These are phyloP conservation scores for Entamoeba moshkovskii DNA, from an alignment of 208 protist genomes.

Conservation along the genomic window DNA sequence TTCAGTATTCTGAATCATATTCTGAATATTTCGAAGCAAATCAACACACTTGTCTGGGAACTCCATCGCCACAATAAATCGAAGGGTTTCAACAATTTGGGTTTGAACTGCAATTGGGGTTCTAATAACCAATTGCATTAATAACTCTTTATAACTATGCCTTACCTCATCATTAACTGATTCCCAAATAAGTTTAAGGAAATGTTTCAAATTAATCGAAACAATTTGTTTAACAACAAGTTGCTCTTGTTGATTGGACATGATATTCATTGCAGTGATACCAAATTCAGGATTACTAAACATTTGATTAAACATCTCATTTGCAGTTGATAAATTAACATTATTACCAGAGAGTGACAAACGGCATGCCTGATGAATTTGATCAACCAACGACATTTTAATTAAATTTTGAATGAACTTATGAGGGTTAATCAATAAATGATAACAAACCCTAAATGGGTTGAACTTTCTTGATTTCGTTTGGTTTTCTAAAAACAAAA, in stretches of 20 bases:
- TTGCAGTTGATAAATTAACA: not conserved
- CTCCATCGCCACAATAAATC: not conserved
- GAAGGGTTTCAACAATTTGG: not conserved
- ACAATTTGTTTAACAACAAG: not conserved
- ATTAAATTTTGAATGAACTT: too few relatives aligned
- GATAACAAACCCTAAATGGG: too few relatives aligned
- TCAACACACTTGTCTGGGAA: not conserved
- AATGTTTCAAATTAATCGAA: not conserved
- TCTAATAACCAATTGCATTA: not conserved
- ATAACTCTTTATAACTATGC: not conserved
- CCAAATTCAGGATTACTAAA: not conserved
- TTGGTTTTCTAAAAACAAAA: too few relatives aligned
- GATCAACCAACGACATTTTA: not conserved
- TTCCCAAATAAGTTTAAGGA: not conserved
- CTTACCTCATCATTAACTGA: not conserved
- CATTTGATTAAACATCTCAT: not conserved
- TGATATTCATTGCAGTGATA: not conserved
- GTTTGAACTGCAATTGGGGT: not conserved
- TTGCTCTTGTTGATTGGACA: not conserved
- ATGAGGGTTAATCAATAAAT: too few relatives aligned
- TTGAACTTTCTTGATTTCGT: too few relatives aligned
- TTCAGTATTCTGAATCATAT: not conserved
- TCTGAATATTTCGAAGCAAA: not conserved
- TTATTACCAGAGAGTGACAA: not conserved
- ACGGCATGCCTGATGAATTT: not conserved